Evolutionary conservation across 148 eudicot genomes (phyloP).

Genomic region (Amaranthus hypochondriacus): DNA sequence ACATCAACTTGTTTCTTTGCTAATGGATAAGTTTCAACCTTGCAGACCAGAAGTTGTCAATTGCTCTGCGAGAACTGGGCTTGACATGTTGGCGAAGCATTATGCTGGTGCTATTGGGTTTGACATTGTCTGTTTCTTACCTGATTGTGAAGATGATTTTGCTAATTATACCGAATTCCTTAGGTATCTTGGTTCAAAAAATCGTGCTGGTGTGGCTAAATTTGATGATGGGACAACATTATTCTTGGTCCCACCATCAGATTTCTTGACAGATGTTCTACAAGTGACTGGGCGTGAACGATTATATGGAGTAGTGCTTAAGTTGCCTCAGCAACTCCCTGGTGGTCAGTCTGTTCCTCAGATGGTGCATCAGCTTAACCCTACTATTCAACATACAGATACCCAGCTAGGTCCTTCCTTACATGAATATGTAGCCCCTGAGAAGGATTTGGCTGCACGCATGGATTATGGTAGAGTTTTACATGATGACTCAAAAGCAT

Average conservation of each 20-base stretch:
- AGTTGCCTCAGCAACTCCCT: slow-evolving; percentile 53
- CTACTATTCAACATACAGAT: slow-evolving; percentile 36
- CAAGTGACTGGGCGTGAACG: slow-evolving; percentile 73
- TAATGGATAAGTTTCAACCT: slow-evolving; percentile 5
- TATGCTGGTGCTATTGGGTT: slow-evolving; percentile 76
- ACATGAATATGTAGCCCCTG: slow-evolving; percentile 39
- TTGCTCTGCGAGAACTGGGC: slow-evolving; percentile 90
- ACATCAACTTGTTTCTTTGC: neutral
- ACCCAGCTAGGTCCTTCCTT: slow-evolving; percentile 29
- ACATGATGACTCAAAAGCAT: slow-evolving; percentile 31
- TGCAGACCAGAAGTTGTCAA: slow-evolving; percentile 81
- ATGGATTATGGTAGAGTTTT: slow-evolving; percentile 34
- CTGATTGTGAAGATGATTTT: slow-evolving; percentile 92
- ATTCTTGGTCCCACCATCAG: slow-evolving; percentile 95
- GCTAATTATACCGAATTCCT: slow-evolving; percentile 89
- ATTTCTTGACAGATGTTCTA: slow-evolving; percentile 64
- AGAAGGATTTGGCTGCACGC: slow-evolving; percentile 35
- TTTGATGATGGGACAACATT: slow-evolving; percentile 90
- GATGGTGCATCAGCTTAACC: slow-evolving; percentile 29
- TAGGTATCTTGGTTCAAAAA: slow-evolving; percentile 60
- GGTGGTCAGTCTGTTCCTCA: slow-evolving; percentile 35
- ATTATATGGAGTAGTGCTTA: slow-evolving; percentile 88
- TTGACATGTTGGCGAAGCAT: slow-evolving; percentile 78
- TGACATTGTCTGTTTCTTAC: slow-evolving; percentile 71
- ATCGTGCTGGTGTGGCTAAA: slow-evolving; percentile 91